Evolutionary conservation across 768 basidiomycete genomes (phyloP), one percentile per base, ranked within the genome.

Genomic region (Phylloporus rhodoxanthus): DNA sequence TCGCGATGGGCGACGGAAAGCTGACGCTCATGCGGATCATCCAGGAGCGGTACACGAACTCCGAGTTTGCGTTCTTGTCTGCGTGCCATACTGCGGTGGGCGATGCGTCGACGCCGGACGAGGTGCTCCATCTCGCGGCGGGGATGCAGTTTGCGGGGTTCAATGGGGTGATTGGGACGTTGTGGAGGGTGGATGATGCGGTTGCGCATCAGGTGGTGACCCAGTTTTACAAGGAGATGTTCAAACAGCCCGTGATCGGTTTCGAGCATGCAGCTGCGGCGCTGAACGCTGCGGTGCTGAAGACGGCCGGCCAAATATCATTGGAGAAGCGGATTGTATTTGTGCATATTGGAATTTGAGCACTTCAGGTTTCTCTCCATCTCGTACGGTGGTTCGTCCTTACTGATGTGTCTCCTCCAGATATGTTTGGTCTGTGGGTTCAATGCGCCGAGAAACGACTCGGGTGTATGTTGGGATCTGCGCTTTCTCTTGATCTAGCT

Each of bases 81-180:
- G 37, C 19, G 9, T 38, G 19, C 19, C 19, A 38, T 13, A 38
- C 37, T 0, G 37, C 37, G 2, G 19, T 20, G 37, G 37, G 37
- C 4, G 37, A 38, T 19, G 34, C 9, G 36, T 28, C 33, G 44
- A 46, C 45, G 2, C 34, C 45, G 4, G 45, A 28, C 13, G 45
- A 46, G 34, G 34, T 37, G 5, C 45, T 46, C n/a, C 45, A 46
- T 28, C 45, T 46, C 11, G 45, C 45, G 3, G 45, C 45, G 0
- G 45, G 45, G 13, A 46, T 46, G 34, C 45, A 46, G 20, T 42
- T 42, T 33, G 19, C 38, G 2, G 49, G 33, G 1, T 44, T 53
- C 25, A 52, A 45, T 14, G 29, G 52, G 13, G 34, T 38, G 19
- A 38, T 38, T 13, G 19, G 19, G 19, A 38, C 37, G 37, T 6